These are phyloP conservation scores for Aristolochia contorta DNA, from an alignment of 164 flowering plant genomes.

Conservation along the genomic window DNA sequence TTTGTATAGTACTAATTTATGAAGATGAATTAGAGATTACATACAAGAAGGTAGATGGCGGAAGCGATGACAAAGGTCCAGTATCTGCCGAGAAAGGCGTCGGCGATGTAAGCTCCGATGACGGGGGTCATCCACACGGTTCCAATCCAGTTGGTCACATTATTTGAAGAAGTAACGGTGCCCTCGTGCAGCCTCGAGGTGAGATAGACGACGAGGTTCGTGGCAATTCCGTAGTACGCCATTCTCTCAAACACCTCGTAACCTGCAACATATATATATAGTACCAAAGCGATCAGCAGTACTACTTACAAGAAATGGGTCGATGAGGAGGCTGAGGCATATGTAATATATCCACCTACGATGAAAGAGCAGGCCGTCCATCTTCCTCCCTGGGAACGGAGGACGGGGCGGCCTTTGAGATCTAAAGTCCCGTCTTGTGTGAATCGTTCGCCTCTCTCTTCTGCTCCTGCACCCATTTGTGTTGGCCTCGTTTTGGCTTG, in stretches of 20 bases:
- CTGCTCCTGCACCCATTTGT: conserved; percentile 14
- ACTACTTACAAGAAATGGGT: no score
- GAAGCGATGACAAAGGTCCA: conserved; percentile 22
- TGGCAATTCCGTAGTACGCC: conserved; percentile 25
- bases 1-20: no score
- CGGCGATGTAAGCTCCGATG: conserved; percentile 24
- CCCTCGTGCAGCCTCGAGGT: conserved; percentile 23
- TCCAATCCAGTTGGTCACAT: conserved; percentile 29
- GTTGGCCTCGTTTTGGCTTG: neutral
- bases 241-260: conserved; percentile 28
- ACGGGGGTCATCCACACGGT: conserved; percentile 23
- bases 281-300: no score
- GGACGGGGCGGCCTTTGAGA: conserved; percentile 46
- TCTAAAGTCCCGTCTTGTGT: conserved; percentile 69
- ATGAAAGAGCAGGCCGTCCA: conserved; percentile 67
- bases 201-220: conserved; percentile 22
- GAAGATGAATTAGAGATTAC: no score
- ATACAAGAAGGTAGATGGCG: conserved; percentile 18
- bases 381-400: conserved; percentile 43
- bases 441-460: conserved; percentile 26
- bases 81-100: conserved; percentile 21
- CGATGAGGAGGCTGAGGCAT: no score
- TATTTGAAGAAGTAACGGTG: conserved; percentile 21
- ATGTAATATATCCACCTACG: conserved; percentile 38
- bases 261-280: conserved; percentile 7